Conservation (phyloP, 164 flowering plant species). For the Litsea cubeba region DNA sequence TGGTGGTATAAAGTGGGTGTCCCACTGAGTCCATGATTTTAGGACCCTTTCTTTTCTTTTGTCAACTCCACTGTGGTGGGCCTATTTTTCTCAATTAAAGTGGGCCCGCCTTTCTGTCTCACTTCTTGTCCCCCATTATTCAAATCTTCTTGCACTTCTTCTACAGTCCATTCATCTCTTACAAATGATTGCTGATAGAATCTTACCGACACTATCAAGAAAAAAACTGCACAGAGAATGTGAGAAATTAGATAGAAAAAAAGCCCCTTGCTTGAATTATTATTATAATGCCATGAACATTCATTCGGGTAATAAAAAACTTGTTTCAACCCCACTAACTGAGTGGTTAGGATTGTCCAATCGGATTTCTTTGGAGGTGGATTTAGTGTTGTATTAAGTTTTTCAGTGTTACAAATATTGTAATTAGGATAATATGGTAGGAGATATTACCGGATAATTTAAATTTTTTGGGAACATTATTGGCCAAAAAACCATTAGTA, state of each 20-base stretch:
- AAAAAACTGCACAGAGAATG: constrained; percentile 38
- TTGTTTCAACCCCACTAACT: neutral
- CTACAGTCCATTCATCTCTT: constrained; percentile 22
- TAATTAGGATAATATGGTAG: too few species aligned
- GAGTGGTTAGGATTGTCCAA: neutral
- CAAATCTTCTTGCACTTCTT: constrained; percentile 7
- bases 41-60: constrained; percentile 32
- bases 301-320: neutral
- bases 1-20: neutral
- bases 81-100: constrained; percentile 5
- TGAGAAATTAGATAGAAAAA: too few species aligned
- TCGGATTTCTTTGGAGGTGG: neutral
- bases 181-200: constrained; percentile 39
- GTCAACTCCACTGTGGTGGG: constrained; percentile 14
- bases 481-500: too few species aligned
- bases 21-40: neutral
- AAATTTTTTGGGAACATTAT: too few species aligned
- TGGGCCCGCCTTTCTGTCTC: constrained; percentile 5
- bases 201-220: constrained; percentile 50
- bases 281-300: neutral
- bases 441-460: too few species aligned
- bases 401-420: too few species aligned
- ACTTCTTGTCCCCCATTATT: neutral
- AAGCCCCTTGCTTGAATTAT: neutral
- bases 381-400: neutral